Evolutionary conservation across 306 rosid species (phyloP), one percentile per base, ranked within the genome.

Genomic region (Mimosa pudica): DNA sequence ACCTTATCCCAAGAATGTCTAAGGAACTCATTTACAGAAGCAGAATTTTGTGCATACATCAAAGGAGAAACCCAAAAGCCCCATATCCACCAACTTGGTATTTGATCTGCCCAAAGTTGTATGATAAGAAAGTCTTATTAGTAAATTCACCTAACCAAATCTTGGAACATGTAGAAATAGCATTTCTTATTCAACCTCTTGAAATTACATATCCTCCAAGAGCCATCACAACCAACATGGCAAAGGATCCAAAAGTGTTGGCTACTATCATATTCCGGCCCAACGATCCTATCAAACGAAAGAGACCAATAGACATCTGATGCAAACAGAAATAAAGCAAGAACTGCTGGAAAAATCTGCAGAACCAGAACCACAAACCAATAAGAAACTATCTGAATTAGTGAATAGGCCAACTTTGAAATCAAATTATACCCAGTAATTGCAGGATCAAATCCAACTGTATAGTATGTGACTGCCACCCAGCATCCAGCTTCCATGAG

Each of bases 11-110:
- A 96, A 73, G 98, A 88, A 82, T 96, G 98, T 74, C 99, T 97
- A 63, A 83, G 97, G 82, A 96, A 96, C 87, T 96, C 99, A 82
- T 96, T 93, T 64, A 90, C 97, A 80, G 99, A 90, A 71, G 94
- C 99, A 65, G 98, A 89, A 85, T 89, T 90, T 82, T 96, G 99
- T 52, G 94, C 94, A 85, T 93, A 96, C 98, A 91, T 93, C 91
- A 96, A 92, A 82, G 99, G 99, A 81, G 99, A 96, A 86, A 94
- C 54, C 98, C 98, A 96, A 88, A 88, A 96, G 73, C 99, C 99
- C 99, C 99, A 96, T 74, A 96, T 86, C 99, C 99, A 96, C 99
- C 99, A 96, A 51, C 47, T 86, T n/a, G 99, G 99, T 70, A 96
- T 85, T 35, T 46, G 89, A 82, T 91, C 98, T 96, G 92, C 77